Conservation (phyloP, 176 grass and related monocot species). For the Tillandsia fasciculata region DNA sequence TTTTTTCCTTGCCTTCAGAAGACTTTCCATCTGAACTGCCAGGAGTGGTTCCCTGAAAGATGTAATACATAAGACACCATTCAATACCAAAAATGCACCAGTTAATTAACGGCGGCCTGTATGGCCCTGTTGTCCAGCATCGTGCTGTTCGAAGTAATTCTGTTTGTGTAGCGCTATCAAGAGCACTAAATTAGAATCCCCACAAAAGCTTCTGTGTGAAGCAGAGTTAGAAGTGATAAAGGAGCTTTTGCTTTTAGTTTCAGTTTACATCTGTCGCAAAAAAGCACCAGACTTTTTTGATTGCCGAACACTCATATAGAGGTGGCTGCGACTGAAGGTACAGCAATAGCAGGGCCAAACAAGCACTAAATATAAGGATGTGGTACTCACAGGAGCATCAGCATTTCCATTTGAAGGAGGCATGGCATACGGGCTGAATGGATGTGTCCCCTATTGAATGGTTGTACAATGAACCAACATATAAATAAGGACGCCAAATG, state of each 20-base stretch:
- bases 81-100: background rate
- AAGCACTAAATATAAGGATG: constrained; percentile 3
- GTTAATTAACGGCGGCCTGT: background rate
- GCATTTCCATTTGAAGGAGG: constrained; percentile 28
- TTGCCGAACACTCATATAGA: too few species aligned
- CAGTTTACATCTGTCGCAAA: too few species aligned
- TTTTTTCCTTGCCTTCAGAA: constrained; percentile 19
- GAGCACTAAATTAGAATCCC: too few species aligned
- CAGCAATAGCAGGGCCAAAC: background rate
- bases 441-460: constrained; percentile 29
- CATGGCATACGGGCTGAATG: constrained; percentile 29
- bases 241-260: too few species aligned
- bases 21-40: constrained; percentile 33
- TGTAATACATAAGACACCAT: background rate
- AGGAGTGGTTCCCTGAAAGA: constrained; percentile 21
- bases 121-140: too few species aligned
- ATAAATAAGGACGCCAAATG: background rate
- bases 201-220: too few species aligned
- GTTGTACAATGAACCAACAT: constrained; percentile 6
- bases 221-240: too few species aligned
- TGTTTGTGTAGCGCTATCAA: too few species aligned
- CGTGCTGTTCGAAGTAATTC: too few species aligned
- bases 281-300: too few species aligned
- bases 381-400: constrained; percentile 30
- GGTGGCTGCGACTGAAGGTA: too few species aligned